Evolutionary conservation across 2,329 filamentous ascomycete species (phyloP).

Genomic region (Cercospora canescens): DNA sequence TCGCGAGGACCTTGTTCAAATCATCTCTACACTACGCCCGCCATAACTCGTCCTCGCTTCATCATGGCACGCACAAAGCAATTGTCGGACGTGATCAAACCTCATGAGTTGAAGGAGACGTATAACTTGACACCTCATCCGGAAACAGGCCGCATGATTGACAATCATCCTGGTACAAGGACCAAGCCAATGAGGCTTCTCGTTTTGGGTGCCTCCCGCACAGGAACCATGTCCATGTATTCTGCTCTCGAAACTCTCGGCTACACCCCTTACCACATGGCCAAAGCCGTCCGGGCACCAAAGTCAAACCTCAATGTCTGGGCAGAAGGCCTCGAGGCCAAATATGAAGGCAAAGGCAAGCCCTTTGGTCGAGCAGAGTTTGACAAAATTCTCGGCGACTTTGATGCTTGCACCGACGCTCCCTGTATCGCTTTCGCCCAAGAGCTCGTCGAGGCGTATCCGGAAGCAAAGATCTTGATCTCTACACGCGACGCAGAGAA

Average conservation of each 20-base stretch:
- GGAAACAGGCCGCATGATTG: constrained; percentile 17
- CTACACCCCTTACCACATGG: constrained; percentile 27
- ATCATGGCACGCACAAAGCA: neutral
- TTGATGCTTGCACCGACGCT: constrained; percentile 18
- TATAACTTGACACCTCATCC: constrained; percentile 17
- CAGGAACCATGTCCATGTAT: constrained; percentile 27
- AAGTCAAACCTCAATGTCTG: constrained; percentile 20
- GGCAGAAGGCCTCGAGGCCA: constrained; percentile 23
- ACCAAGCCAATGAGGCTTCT: constrained; percentile 27
- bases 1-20: neutral
- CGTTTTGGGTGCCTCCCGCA: constrained; percentile 27
- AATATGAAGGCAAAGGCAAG: constrained; percentile 18
- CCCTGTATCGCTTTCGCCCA: constrained; percentile 22
- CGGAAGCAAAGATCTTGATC: constrained; percentile 29
- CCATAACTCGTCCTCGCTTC: neutral
- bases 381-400: constrained; percentile 16
- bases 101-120: constrained; percentile 13
- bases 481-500: constrained; percentile 28
- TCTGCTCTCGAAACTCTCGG: constrained; percentile 23
- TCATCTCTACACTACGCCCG: neutral
- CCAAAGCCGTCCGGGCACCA: constrained; percentile 20
- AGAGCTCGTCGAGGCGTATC: constrained; percentile 34
- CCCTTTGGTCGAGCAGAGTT: constrained; percentile 20
- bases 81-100: constrained; percentile 10
- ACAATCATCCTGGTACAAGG: constrained; percentile 16